Evolutionary conservation across 2,329 filamentous ascomycete species (phyloP), one percentile per base, ranked within the genome.

Genomic region (Aspergillus pseudoterreus): DNA sequence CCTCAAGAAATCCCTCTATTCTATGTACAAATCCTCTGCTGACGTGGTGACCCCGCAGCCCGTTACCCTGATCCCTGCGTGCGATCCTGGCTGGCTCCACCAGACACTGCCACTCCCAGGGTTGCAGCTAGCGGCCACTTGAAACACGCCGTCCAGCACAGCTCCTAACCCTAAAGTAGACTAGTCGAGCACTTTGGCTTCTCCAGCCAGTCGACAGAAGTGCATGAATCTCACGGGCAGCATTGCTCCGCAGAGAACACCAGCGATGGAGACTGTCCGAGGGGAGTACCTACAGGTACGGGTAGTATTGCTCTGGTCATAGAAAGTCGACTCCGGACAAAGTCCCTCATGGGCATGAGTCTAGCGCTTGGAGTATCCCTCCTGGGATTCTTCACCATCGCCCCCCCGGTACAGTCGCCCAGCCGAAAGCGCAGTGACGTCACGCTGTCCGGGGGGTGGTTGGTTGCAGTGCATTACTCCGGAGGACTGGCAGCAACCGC

Each of bases 71-170:
- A 67, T 66, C 65, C 65, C 62, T 66, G 63, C 51, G 57, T 67
- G 56, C 61, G 64, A 65, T 66, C 62, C 63, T 66, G 57, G 56
- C n/a, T 39, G 39, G 33, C 55, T 55, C 60, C 63, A 62, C 35
- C 59, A 47, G 54, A 59, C 61, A 63, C 61, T 66, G 59, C 63
- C 63, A 63, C 62, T 54, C 45, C 62, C 62, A 65, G 64, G 62
- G 56, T 65, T 57, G 53, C 61, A 57, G 58, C 66, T 67, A 68
- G 56, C 51, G 48, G 47, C 39, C 45, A 58, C 54, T 54, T 68
- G 66, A 68, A 68, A 68, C 66, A 59, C 55, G 55, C 58, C 52
- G 58, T 43, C 49, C 53, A 49, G 35, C 11, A 4, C 27, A 48
- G 22, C 45, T 46, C 19, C 35, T 27, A 36, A 21, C 35, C 35